phyloP scores from a whole-genome alignment of 257 asterid species.

The Ilex aquifolium region DNA sequence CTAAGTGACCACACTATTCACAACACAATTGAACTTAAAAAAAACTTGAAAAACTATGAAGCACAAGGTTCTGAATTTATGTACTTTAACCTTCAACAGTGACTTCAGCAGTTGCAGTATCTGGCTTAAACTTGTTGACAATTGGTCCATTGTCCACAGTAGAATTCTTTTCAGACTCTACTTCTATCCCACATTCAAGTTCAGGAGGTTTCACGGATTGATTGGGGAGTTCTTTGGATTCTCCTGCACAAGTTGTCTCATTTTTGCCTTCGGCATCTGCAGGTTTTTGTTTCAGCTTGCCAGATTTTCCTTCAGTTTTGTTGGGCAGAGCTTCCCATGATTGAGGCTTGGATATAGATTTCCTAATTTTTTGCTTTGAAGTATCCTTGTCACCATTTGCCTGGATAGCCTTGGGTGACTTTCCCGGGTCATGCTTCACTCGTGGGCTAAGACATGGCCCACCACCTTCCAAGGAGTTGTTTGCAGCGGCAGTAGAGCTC shows the following conservation, averaged over 20 bases:
- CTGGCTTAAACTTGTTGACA: slow-evolving; percentile 5
- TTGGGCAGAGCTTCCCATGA: slow-evolving; percentile 23
- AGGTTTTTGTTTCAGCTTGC: slow-evolving; percentile 24
- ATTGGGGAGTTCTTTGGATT: slow-evolving; percentile 17
- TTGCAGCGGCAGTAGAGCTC: slow-evolving; percentile 17
- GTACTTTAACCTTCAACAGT: slow-evolving; percentile 38
- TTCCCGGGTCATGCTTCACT: slow-evolving; percentile 21
- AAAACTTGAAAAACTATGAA: too few species aligned
- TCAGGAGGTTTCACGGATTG: slow-evolving; percentile 22
- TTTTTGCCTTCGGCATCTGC: slow-evolving; percentile 18
- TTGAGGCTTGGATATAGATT: slow-evolving; percentile 33
- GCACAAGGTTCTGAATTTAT: too few species aligned
- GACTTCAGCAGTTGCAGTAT: slow-evolving; percentile 28
- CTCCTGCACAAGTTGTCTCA: slow-evolving; percentile 11
- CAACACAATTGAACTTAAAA: slow-evolving; percentile 7
- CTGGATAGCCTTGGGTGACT: slow-evolving; percentile 28
- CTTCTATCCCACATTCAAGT: slow-evolving; percentile 14
- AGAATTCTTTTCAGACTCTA: slow-evolving; percentile 12
- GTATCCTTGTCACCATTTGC: slow-evolving; percentile 22
- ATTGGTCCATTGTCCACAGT: slow-evolving; percentile 11
- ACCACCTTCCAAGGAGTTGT: slow-evolving; percentile 31
- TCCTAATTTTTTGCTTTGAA: slow-evolving; percentile 28
- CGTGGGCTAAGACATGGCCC: slow-evolving; percentile 39
- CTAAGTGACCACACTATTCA: slow-evolving; percentile 12
- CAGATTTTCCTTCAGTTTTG: slow-evolving; percentile 20